phyloP scores from a whole-genome alignment of 371 early-diverging fungal species.

The Mortierella sp. region DNA sequence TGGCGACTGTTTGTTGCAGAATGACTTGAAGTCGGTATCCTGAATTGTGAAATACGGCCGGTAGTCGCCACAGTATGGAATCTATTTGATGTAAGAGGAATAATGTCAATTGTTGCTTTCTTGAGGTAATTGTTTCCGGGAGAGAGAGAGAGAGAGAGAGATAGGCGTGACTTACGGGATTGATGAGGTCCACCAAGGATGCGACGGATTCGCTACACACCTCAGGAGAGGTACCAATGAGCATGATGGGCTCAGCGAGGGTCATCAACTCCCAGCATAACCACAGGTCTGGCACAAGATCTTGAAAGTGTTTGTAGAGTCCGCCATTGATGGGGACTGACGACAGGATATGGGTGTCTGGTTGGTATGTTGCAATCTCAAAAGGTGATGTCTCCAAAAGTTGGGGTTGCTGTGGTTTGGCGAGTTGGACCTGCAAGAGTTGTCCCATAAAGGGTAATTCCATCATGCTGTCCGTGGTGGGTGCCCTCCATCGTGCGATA shows the following conservation, averaged over 20 bases:
- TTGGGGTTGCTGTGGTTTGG: conserved; percentile 83
- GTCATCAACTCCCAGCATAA: conserved; percentile 95
- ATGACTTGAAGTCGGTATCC: conserved; percentile 89
- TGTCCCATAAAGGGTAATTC: conserved; percentile 85
- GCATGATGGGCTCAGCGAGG: conserved; percentile 92
- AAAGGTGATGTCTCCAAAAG: conserved; percentile 84
- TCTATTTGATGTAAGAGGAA: conserved; percentile 60
- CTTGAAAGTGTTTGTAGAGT: conserved; percentile 85
- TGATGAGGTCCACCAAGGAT: conserved; percentile 91
- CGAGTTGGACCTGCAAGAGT: conserved; percentile 79
- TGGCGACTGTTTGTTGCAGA: conserved; percentile 78
- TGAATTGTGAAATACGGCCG: conserved; percentile 98
- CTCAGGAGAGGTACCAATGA: conserved; percentile 91
- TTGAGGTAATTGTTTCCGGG: too few relatives aligned
- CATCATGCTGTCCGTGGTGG: conserved; percentile 63
- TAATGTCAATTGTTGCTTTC: background rate
- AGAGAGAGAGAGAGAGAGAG: background rate
- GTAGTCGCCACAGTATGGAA: conserved; percentile 95
- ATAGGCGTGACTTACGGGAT: conserved; percentile 78
- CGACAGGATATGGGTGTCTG: conserved; percentile 83
- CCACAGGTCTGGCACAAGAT: conserved; percentile 88
- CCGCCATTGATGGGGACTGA: conserved; percentile 72
- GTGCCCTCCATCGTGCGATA: conserved; percentile 82
- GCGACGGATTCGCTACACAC: conserved; percentile 89
- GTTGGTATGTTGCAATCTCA: conserved; percentile 75